Evolutionary conservation across 2,329 filamentous ascomycete genomes (phyloP), one percentile per base, ranked within the genome.

Genomic region (Metarhizium rileyi): DNA sequence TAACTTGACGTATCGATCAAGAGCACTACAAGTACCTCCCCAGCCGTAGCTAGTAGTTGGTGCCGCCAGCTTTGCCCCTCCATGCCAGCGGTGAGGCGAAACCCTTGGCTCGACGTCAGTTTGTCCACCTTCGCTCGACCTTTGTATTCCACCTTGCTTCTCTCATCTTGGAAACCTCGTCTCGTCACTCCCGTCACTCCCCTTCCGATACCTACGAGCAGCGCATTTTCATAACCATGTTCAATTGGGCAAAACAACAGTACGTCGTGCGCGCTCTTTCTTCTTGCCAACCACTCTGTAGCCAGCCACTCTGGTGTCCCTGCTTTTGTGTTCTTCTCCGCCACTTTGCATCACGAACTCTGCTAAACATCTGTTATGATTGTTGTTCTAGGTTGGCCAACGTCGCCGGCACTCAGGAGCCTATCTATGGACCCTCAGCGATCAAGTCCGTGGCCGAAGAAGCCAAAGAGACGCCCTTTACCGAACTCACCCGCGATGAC

Each of bases 221-320:
- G 22, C 18, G 20, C 8, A 25, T 25, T 42, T 42, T 38, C 67
- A 78, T 64, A 69, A 93, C n/a, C n/a, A n/a, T 88, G 84, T 90
- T 95, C 76, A 93, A 89, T 76, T 96, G 90, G 90, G 84, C 90
- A 61, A 93, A 95, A 73, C 86, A 91, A 71, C 83, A 86, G 89
- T 93, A 76, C 71, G 87, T 55, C 56, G 44, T 23, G 18, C 28
- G 22, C 48, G 18, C 28, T 25, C 48, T 47, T 56, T 44, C 50
- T 50, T 41, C 46, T 49, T 4, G 8, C 4, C 10, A 5, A 18
- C 40, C 35, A 23, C 38, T 41, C 27, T 10, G 28, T 12, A 23
- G 18, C 46, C 44, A 28, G n/a, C n/a, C 25, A 35, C 16, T 50
- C 28, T 44, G 26, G 10, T 22, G 23, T 40, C 25, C 6, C 12